phyloP scores from a whole-genome alignment of 495 filamentous ascomycete species.

The Astrothelium subdiscretum region DNA sequence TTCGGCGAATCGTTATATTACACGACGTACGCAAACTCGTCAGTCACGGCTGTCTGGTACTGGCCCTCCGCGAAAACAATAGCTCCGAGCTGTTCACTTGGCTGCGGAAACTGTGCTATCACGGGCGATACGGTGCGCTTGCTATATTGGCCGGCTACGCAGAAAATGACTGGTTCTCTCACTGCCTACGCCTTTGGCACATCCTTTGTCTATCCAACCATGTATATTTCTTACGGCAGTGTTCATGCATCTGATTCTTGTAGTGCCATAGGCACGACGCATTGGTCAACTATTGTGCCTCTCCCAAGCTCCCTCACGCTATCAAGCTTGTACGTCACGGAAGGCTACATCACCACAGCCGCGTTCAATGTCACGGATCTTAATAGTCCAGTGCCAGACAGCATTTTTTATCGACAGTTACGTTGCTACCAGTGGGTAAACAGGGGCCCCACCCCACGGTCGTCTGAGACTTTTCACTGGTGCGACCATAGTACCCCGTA shows the following conservation, averaged over 20 bases:
- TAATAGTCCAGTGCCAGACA: neutral
- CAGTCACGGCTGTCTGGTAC: neutral
- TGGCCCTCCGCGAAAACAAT: neutral
- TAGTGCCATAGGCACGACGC: neutral
- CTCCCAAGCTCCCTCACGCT: neutral
- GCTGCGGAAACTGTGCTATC: slow-evolving; percentile 2
- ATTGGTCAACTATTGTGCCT: neutral
- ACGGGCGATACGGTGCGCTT: neutral
- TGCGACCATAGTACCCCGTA: neutral
- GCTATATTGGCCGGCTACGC: neutral
- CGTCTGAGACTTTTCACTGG: neutral
- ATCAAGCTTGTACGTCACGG: neutral
- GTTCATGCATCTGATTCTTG: neutral
- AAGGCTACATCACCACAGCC: neutral
- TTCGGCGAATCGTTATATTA: neutral
- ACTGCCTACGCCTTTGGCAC: neutral
- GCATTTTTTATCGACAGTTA: neutral
- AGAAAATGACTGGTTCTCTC: neutral
- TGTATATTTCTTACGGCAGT: neutral
- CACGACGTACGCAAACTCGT: neutral
- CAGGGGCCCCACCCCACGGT: no score
- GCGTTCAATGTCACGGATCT: neutral
- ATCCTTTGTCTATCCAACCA: slow-evolving; percentile 1
- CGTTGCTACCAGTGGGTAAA: neutral
- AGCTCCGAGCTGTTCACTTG: slow-evolving; percentile 1